phyloP scores from a whole-genome alignment of 2,329 filamentous ascomycete genomes.

The Dactylonectria estremocensis region DNA sequence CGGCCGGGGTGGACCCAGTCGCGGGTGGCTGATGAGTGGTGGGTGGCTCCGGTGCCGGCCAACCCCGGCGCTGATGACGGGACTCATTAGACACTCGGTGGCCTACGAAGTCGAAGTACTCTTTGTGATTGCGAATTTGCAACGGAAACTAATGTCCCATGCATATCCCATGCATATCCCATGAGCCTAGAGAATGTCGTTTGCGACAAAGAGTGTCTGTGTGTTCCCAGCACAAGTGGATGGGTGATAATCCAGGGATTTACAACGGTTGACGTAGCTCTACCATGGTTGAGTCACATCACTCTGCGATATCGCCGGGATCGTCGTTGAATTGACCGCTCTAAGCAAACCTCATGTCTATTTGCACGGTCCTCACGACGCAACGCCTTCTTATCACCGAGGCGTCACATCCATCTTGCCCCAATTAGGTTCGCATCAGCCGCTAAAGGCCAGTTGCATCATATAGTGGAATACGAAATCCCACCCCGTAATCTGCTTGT shows the following conservation, averaged over 20 bases:
- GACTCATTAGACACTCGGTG: not conserved
- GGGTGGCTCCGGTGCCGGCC: constrained; percentile 18
- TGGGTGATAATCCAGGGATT: not conserved
- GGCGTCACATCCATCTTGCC: constrained; percentile 25
- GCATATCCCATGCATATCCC: not conserved
- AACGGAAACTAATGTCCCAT: not conserved
- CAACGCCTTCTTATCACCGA: constrained; percentile 13
- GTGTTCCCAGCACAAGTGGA: constrained; percentile 3
- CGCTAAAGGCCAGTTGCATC: constrained; percentile 1
- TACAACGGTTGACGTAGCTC: not conserved
- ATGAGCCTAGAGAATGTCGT: not conserved
- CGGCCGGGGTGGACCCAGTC: constrained; percentile 25
- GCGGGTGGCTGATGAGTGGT: constrained; percentile 19
- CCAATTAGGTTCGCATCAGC: constrained; percentile 13
- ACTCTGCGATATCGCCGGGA: constrained; percentile 28
- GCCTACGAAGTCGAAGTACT: too few species aligned
- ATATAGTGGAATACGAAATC: not conserved
- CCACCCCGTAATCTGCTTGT: constrained; percentile 9
- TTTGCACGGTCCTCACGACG: constrained; percentile 3
- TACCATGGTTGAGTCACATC: constrained; percentile 9
- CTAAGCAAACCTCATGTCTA: constrained; percentile 4
- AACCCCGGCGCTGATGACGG: not conserved
- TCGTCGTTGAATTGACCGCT: constrained; percentile 13
- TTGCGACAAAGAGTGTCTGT: not conserved
- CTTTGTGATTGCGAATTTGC: not conserved